Percentiles rank a stretch among this genome's conserved stretches.
These are phyloP conservation scores for Musa itinerans DNA, from an alignment of 176 grass and related monocot species.

Conservation along the genomic window DNA sequence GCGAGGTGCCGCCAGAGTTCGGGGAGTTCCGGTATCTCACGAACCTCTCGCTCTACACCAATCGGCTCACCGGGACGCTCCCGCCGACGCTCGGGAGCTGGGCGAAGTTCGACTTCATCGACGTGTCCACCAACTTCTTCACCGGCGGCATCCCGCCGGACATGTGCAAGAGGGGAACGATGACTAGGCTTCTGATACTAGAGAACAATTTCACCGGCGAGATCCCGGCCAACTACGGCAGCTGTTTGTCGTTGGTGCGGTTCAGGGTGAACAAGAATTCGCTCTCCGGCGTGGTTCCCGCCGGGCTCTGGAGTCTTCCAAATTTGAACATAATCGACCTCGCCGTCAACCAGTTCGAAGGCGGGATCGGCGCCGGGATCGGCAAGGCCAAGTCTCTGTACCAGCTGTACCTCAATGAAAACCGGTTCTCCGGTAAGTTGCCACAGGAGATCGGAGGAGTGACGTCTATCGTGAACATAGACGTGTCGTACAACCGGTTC, in stretches of 20 bases:
- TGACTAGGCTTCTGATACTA: conserved; percentile 47
- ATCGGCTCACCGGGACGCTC: conserved; percentile 57
- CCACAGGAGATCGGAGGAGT: conserved; percentile 53
- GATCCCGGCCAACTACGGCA: conserved; percentile 48
- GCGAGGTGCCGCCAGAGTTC: conserved; percentile 45
- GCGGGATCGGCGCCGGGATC: conserved; percentile 41
- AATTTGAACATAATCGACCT: conserved; percentile 65
- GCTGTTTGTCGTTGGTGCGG: conserved; percentile 40
- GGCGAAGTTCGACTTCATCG: conserved; percentile 47
- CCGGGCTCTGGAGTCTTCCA: conserved; percentile 48
- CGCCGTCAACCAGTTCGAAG: conserved; percentile 54
- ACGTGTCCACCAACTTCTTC: conserved; percentile 79
- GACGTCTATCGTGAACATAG: conserved; percentile 46
- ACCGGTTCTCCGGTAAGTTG: conserved; percentile 34
- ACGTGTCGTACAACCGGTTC: conserved; percentile 62
- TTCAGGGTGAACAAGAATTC: conserved; percentile 78
- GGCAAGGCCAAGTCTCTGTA: conserved; percentile 36
- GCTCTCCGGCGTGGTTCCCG: conserved; percentile 42
- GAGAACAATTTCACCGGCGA: conserved; percentile 76
- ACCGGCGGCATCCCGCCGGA: conserved; percentile 50
- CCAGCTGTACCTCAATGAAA: conserved; percentile 61
- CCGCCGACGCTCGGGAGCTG: conserved; percentile 57
- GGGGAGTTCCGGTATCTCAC: conserved; percentile 35
- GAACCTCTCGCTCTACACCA: conserved; percentile 69
- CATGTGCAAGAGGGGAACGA: conserved; percentile 38